A percentile compares a stretch with the other conserved stretches of the same genome.
Evolutionary conservation across 306 rosid species (phyloP).

Genomic region (Gleditsia sinensis): DNA sequence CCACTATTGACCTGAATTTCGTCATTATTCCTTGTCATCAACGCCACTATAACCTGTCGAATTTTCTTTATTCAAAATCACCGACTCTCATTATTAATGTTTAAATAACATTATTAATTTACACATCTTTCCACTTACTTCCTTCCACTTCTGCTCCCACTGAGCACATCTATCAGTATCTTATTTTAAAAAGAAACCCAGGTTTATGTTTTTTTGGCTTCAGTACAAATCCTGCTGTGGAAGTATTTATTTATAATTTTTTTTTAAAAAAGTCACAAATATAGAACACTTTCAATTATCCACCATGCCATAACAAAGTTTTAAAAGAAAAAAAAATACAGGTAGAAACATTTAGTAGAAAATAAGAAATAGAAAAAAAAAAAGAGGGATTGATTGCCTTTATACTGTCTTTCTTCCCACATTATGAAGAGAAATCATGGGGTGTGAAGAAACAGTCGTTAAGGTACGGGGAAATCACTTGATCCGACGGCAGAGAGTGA

Average conservation of each 20-base stretch:
- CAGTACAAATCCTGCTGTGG: neutral
- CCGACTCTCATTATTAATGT: too few species aligned
- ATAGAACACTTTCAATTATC: neutral
- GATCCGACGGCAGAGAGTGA: constrained; percentile 88
- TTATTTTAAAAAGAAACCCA: neutral
- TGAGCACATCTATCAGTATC: neutral
- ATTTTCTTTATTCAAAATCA: too few species aligned
- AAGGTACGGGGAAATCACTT: constrained; percentile 28
- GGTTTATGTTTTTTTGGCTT: neutral
- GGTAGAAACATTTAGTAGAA: neutral
- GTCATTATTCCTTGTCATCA: too few species aligned
- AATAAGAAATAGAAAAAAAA: too few species aligned
- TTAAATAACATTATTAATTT: neutral
- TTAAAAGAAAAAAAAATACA: neutral
- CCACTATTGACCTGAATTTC: too few species aligned
- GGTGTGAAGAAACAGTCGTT: too few species aligned
- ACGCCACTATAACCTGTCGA: too few species aligned
- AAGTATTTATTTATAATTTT: too few species aligned
- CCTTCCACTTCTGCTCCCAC: neutral
- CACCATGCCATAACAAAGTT: neutral
- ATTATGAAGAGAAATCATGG: neutral
- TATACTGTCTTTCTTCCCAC: too few species aligned
- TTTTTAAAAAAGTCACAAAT: neutral
- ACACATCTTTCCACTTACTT: neutral
- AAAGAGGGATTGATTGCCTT: too few species aligned